These are phyloP conservation scores for Sugiyamaella novakii DNA, from an alignment of 1,139 yeast genomes.

Conservation along the genomic window DNA sequence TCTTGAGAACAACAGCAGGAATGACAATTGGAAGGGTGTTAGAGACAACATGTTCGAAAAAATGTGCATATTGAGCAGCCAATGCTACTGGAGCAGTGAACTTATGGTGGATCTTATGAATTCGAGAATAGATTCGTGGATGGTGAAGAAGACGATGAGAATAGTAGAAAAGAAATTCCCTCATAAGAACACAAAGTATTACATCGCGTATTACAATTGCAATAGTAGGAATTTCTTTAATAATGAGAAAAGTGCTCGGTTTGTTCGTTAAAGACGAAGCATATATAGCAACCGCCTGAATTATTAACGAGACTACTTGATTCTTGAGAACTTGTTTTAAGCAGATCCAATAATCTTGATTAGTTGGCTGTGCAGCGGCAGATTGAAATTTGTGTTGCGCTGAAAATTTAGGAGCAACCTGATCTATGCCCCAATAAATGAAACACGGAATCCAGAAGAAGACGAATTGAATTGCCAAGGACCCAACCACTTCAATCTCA, in stretches of 20 bases:
- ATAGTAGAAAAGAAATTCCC: slow-evolving; percentile 31
- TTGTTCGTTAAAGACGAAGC: slow-evolving; percentile 11
- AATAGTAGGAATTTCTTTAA: slow-evolving; percentile 23
- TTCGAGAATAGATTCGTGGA: slow-evolving; percentile 25
- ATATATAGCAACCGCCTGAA: slow-evolving; percentile 18
- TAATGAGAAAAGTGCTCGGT: slow-evolving; percentile 12
- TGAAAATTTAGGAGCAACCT: slow-evolving; percentile 25
- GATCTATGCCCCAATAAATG: slow-evolving; percentile 23
- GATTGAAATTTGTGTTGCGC: slow-evolving; percentile 31
- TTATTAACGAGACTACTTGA: slow-evolving; percentile 19
- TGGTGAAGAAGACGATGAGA: slow-evolving; percentile 30
- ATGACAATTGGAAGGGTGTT: slow-evolving; percentile 29
- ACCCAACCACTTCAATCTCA: slow-evolving; percentile 20
- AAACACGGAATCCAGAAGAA: slow-evolving; percentile 31
- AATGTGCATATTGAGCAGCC: slow-evolving; percentile 32
- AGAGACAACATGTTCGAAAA: slow-evolving; percentile 30
- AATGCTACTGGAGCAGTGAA: slow-evolving; percentile 34
- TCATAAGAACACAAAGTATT: slow-evolving; percentile 20
- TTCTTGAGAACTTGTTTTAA: slow-evolving; percentile 23
- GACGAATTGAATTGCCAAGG: slow-evolving; percentile 26
- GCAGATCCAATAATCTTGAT: slow-evolving; percentile 26
- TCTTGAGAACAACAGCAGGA: slow-evolving; percentile 26
- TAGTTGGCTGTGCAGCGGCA: slow-evolving; percentile 27
- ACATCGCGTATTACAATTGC: slow-evolving; percentile 24
- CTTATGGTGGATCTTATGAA: slow-evolving; percentile 32